phyloP scores from a whole-genome alignment of 2,329 filamentous ascomycete species.

The Penicillium concentricum region DNA sequence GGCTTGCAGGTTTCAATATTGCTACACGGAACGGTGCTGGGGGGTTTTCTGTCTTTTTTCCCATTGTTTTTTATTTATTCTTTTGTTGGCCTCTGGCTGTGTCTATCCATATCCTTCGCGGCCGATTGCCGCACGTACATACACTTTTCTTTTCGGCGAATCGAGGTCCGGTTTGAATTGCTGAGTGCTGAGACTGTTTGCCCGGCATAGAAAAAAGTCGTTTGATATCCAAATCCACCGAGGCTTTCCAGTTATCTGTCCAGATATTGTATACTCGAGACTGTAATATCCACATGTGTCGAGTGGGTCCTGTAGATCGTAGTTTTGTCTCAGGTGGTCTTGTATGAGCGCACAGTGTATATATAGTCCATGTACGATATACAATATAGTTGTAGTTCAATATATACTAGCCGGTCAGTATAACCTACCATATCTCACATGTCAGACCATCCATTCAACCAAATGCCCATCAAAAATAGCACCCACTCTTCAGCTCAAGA shows the following conservation, averaged over 20 bases:
- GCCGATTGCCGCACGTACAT: constrained; percentile 18
- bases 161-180: not conserved
- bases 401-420: not conserved
- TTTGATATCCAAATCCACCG: constrained; percentile 5
- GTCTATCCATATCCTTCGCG: constrained; percentile 19
- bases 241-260: not conserved
- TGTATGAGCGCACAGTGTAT: not conserved
- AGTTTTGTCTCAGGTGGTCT: not conserved
- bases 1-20: constrained; percentile 22
- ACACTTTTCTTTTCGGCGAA: constrained; percentile 4
- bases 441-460: not conserved
- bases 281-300: not conserved
- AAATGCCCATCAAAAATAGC: not conserved
- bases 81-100: constrained; percentile 15
- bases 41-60: constrained; percentile 15
- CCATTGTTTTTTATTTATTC: not conserved
- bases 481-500: no score
- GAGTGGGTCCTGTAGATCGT: not conserved
- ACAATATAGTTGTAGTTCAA: not conserved
- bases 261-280: not conserved
- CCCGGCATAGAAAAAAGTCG: constrained; percentile 2
- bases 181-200: not conserved
- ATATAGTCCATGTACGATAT: not conserved
- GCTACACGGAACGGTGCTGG: constrained; percentile 31
- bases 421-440: not conserved